Conservation (phyloP, 192 early-diverging fungal species). For the Umbelopsis vinacea region DNA sequence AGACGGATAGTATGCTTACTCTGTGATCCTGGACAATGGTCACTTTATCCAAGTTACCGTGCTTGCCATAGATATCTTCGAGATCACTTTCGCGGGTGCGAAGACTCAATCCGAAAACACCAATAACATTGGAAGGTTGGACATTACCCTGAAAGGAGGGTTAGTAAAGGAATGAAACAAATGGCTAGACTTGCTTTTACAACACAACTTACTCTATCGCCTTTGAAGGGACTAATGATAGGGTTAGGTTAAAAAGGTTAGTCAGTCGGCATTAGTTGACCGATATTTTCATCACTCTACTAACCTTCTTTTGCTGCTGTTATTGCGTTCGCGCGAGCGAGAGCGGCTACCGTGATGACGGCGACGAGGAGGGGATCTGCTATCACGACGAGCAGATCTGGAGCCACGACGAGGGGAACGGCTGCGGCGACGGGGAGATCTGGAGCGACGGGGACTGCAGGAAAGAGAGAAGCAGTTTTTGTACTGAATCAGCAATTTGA, state of each 20-base stretch:
- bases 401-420: constrained; percentile 31
- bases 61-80: constrained; percentile 63
- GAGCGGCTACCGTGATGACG: constrained; percentile 27
- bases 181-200: not conserved
- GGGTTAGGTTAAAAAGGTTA: too few relatives aligned
- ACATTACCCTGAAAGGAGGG: constrained; percentile 26
- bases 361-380: constrained; percentile 27
- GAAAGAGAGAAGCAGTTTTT: constrained; percentile 11
- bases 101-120: constrained; percentile 73
- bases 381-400: constrained; percentile 28
- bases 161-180: not conserved
- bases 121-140: constrained; percentile 60
- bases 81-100: constrained; percentile 63
- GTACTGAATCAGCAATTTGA: constrained; percentile 9
- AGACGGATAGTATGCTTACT: constrained; percentile 30
- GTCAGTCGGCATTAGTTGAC: too few relatives aligned
- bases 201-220: constrained; percentile 35
- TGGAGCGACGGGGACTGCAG: constrained; percentile 18
- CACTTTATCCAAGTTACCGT: constrained; percentile 62
- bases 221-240: constrained; percentile 29
- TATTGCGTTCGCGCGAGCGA: constrained; percentile 16
- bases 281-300: not conserved
- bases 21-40: constrained; percentile 65
- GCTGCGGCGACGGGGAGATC: constrained; percentile 21
- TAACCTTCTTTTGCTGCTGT: constrained; percentile 15